Evolutionary conservation across 2,329 filamentous ascomycete genomes (phyloP).

Genomic region (Cladophialophora yegresii): DNA sequence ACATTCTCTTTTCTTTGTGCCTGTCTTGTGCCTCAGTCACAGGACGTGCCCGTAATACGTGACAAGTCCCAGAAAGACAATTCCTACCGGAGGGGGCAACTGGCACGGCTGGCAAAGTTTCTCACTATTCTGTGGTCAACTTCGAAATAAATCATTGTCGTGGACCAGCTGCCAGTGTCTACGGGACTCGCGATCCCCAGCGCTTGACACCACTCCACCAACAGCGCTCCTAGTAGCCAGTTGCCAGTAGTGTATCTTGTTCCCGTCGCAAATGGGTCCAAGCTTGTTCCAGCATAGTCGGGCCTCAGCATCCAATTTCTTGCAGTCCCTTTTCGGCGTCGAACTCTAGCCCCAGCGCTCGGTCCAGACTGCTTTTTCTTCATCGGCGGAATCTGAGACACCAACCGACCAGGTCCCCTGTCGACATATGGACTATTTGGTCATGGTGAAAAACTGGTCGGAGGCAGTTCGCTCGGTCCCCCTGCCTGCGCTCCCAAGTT

Average conservation of each 20-base stretch:
- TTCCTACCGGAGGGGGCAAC: not conserved
- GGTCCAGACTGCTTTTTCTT: conserved; percentile 28
- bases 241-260: not conserved
- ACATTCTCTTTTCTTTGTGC: not conserved
- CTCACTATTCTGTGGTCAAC: not conserved
- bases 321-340: conserved; percentile 26
- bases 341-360: conserved; percentile 29
- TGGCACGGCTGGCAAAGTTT: not conserved
- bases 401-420: conserved; percentile 21
- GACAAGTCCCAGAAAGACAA: not conserved
- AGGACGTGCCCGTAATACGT: not conserved
- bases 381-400: conserved; percentile 25
- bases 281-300: conserved; percentile 23
- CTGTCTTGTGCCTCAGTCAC: not conserved
- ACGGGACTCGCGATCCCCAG: not conserved
- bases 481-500: not conserved
- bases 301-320: conserved; percentile 34
- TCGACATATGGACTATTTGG: conserved; percentile 8
- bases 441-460: conserved; percentile 4
- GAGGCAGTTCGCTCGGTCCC: not conserved
- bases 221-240: not conserved
- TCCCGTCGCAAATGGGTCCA: conserved; percentile 10
- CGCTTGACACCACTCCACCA: not conserved
- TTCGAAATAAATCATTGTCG: not conserved
- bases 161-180: not conserved